Evolutionary conservation across 345 rosid species (phyloP), one percentile per base, ranked within the genome.

Genomic region (Clarkia xantiana): DNA sequence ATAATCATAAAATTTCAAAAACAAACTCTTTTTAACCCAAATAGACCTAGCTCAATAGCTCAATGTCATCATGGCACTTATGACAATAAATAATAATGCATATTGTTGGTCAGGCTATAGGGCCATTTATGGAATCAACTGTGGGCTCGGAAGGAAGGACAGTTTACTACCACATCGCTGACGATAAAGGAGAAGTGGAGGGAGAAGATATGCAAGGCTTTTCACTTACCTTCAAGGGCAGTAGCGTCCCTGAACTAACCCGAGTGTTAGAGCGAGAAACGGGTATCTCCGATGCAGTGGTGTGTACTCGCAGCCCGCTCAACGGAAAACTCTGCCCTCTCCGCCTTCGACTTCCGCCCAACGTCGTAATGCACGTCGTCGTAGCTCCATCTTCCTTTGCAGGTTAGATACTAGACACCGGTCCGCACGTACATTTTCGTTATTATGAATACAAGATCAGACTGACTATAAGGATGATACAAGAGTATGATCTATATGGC

Each of bases 291-390:
- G 82, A 72, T 36, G 68, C 76, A 16, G 64, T 82, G 46, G 90
- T 89, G 62, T 89, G 97, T 57, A 69, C 82, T 25, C 79, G 86
- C 1, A 85, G 82, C 63, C 95, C 89, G 8, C 62, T 89, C 72
- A 76, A 89, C 64, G 89, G 78, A 52, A 69, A 80, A 67, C 83
- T 89, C 51, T 72, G 56, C 62, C 94, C 93, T 2, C 83, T 89
- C 45, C 76, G 77, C 14, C 67, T 85, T 58, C 94, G 75, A 67
- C 95, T 89, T 56, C 97, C 97, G 14, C 95, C 95, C 22, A 82
- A 76, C 62, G 80, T 81, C 1, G 71, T 75, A 56, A 46, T 89
- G 80, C 86, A 76, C 59, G 95, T 89, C 36, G 52, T 89, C 29
- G 52, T 85, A 13, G 72, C 77, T 41, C 78, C 76, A 0, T 61